Evolutionary conservation across 2,329 filamentous ascomycete genomes (phyloP).

Genomic region (Lasiodiplodia sp.): DNA sequence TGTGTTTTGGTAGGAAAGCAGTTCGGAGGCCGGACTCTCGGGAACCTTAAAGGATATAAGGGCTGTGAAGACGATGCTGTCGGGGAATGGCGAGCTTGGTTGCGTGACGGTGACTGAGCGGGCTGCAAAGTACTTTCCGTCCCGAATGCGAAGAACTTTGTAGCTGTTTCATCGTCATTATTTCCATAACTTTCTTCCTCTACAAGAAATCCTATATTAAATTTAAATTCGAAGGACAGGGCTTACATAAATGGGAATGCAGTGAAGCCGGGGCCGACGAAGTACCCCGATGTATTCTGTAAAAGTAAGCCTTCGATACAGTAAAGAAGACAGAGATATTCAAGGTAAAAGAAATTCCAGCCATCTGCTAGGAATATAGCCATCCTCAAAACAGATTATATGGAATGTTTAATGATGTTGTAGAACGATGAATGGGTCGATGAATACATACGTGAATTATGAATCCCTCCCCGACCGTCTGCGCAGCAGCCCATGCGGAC

Average conservation of each 20-base stretch:
- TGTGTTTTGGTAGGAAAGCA: background rate
- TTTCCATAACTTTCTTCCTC: background rate
- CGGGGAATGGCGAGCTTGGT: background rate
- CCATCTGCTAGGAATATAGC: background rate
- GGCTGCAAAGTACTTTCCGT: background rate
- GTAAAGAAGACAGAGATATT: background rate
- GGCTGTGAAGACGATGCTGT: constrained; percentile 1
- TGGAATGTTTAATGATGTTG: background rate
- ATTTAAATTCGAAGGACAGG: background rate
- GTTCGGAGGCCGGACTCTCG: background rate
- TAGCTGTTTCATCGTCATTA: background rate
- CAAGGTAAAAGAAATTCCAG: background rate
- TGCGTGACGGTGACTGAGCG: background rate
- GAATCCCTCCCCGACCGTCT: background rate
- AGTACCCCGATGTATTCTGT: constrained; percentile 2
- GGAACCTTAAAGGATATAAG: constrained; percentile 3
- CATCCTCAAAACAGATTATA: background rate
- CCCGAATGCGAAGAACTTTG: background rate
- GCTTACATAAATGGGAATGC: constrained; percentile 5
- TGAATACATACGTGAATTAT: background rate
- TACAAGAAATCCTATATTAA: background rate
- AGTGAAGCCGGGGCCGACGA: background rate
- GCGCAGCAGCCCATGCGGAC: background rate
- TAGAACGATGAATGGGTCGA: background rate
- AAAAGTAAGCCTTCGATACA: background rate